Evolutionary conservation across 495 filamentous ascomycete species (phyloP).

Genomic region (Baudoinia panamericana): DNA sequence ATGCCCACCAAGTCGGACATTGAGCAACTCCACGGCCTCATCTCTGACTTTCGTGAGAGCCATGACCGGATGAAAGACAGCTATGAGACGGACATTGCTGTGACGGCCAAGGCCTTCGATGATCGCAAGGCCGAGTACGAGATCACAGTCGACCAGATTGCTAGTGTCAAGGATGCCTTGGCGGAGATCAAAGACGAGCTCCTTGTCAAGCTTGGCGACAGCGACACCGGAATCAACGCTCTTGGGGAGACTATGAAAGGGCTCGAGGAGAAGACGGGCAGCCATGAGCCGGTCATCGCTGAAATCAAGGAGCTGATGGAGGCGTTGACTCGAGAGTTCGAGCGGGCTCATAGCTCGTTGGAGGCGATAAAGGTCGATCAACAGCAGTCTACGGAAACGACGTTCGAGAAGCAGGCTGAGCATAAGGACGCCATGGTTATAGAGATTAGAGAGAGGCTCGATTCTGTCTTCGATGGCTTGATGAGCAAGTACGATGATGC

Average conservation of each 20-base stretch:
- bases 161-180: slow-evolving; percentile 43
- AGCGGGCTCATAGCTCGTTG: slow-evolving; percentile 55
- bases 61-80: slow-evolving; percentile 41
- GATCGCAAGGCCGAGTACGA: slow-evolving; percentile 56
- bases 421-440: slow-evolving; percentile 42
- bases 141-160: slow-evolving; percentile 44
- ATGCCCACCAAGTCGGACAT: slow-evolving; percentile 50
- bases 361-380: slow-evolving; percentile 58
- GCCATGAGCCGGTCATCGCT: slow-evolving; percentile 39
- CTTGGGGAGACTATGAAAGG: slow-evolving; percentile 39
- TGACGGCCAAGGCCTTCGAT: slow-evolving; percentile 66
- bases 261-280: slow-evolving; percentile 28
- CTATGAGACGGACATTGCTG: slow-evolving; percentile 52
- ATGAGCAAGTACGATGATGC: slow-evolving; percentile 74
- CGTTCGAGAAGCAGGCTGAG: slow-evolving; percentile 57
- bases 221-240: slow-evolving; percentile 39
- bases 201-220: slow-evolving; percentile 47
- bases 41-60: slow-evolving; percentile 48
- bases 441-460: slow-evolving; percentile 52
- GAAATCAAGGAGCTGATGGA: slow-evolving; percentile 73
- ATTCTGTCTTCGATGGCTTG: slow-evolving; percentile 64
- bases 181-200: slow-evolving; percentile 53
- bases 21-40: slow-evolving; percentile 50
- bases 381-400: slow-evolving; percentile 61
- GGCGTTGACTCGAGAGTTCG: slow-evolving; percentile 65